A percentile compares a stretch with the other conserved stretches of the same genome.
Conservation (phyloP, 345 rosid genomes). For the Turritis glabra region DNA sequence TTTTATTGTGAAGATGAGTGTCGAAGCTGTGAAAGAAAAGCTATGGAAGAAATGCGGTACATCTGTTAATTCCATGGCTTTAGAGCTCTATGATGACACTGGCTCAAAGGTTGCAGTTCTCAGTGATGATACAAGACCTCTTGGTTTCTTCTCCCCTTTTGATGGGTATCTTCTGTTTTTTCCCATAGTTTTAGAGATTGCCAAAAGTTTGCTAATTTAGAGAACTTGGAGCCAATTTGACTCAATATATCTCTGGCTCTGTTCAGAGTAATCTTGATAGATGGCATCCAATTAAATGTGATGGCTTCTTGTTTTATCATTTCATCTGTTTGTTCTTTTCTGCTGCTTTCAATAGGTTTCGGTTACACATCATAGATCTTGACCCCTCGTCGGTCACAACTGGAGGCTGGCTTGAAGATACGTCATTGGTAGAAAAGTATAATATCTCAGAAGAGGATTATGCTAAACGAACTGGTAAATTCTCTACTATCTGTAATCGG, state of each 20-base stretch:
- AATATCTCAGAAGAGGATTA: conserved; percentile 81
- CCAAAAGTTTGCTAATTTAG: neutral
- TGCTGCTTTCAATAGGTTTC: conserved; percentile 52
- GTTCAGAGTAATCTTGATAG: conserved; percentile 5
- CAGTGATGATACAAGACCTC: conserved; percentile 57
- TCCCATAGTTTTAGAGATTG: neutral
- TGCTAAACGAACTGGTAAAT: conserved; percentile 59
- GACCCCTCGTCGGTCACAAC: conserved; percentile 92
- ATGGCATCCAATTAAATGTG: neutral
- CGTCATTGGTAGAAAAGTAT: conserved; percentile 85
- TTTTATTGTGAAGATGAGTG: conserved; percentile 44
- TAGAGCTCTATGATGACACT: conserved; percentile 83
- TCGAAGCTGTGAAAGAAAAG: conserved; percentile 90
- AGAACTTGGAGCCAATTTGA: conserved; percentile 5
- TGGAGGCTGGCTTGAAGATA: conserved; percentile 95
- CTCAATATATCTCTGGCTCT: neutral
- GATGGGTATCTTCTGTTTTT: conserved; percentile 56
- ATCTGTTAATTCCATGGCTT: conserved; percentile 64
- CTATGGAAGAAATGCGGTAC: conserved; percentile 91
- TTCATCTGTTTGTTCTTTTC: conserved; percentile 14
- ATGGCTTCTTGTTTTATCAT: neutral
- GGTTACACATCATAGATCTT: conserved; percentile 74
- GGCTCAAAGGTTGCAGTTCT: conserved; percentile 58
- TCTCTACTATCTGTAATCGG: neutral
- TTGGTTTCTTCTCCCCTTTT: conserved; percentile 78